Base-by-base conservation (phyloP, 805 yeast genomes). In the Saccharomycopsis capsularis region DNA sequence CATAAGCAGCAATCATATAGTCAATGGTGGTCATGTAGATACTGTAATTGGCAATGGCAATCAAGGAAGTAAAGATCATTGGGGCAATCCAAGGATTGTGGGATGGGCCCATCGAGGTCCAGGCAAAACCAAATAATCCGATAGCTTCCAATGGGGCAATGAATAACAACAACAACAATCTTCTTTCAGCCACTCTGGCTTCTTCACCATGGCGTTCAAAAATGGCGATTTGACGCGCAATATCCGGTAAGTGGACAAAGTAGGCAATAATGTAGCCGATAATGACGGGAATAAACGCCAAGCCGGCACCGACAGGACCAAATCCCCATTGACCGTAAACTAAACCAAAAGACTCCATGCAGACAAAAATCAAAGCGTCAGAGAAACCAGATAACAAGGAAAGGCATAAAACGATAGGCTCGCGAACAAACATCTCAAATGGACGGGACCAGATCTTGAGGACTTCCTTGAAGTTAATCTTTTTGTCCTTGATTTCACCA, bases 1-100 rank as follows among this genome's bases (percentile, higher is more conserved):
- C 44, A 23, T 41, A 41, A 15, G 44, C 44, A 23, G 44, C 44
- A 41, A 41, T 41, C 44, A 41, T 41, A 16, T 41, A 41, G 44
- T 41, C 44, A n/a, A 41, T 41, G 44, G 44, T 41, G 11, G 44
- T 7, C 44, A 41, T 41, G 42, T 41, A 41, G 15, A 41, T 41
- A 16, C 44, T 41, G 42, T 25, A 41, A 29, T 41, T 41, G 21
- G 44, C 44, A 41, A 41, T 41, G 32, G 36, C 44, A 9, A 41
- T 41, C 44, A 41, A 41, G 16, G 18, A 18, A 19, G 44, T 41
- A 16, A 41, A 41, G 36, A 41, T 41, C 44, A 41, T 41, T 15
- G 44, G 44, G 42, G 44, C 44, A 25, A 41, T 41, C 44, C 44
- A 41, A 27, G 32, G 44, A 16, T 27, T 25, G 42, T 41, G 21